These are phyloP conservation scores for Pyronema omphalodes DNA, from an alignment of 495 filamentous ascomycete genomes.

Conservation along the genomic window DNA sequence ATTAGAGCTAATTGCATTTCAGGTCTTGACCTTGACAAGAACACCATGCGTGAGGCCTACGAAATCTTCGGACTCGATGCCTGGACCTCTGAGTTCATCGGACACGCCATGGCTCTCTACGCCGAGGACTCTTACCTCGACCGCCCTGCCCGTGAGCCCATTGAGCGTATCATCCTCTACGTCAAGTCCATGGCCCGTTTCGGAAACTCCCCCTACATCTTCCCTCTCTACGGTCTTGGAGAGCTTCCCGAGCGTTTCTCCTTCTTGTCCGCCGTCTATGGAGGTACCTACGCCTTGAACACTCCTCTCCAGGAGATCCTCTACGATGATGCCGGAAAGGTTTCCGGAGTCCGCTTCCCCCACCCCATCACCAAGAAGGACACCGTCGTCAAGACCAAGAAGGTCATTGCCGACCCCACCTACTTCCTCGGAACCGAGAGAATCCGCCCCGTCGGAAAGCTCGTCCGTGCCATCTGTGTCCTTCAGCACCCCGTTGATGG, in stretches of 20 bases:
- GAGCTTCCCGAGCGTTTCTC: slow-evolving; percentile 98
- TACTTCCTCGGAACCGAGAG: slow-evolving; percentile 68
- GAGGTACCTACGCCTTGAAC: slow-evolving; percentile 98
- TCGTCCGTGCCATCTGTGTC: slow-evolving; percentile 93
- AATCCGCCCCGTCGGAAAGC: slow-evolving; percentile 66
- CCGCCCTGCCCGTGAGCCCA: slow-evolving; percentile 57
- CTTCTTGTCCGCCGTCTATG: slow-evolving; percentile 91
- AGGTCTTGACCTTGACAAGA: slow-evolving; percentile 64
- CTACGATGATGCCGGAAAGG: slow-evolving; percentile 63
- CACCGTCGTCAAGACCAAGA: slow-evolving; percentile 87
- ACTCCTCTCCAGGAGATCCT: slow-evolving; percentile 76
- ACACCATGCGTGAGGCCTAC: slow-evolving; percentile 92
- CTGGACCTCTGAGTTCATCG: slow-evolving; percentile 87
- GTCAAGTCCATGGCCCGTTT: slow-evolving; percentile 96
- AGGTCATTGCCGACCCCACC: slow-evolving; percentile 88
- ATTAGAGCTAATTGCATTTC: slow-evolving; percentile 7
- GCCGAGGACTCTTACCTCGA: slow-evolving; percentile 72
- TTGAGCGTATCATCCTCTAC: slow-evolving; percentile 86
- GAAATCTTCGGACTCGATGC: slow-evolving; percentile 90
- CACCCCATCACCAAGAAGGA: slow-evolving; percentile 83
- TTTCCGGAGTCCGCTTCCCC: slow-evolving; percentile 59
- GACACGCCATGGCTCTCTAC: slow-evolving; percentile 96
- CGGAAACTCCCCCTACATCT: slow-evolving; percentile 98
- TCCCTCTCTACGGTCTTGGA: slow-evolving; percentile 91
- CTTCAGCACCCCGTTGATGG: slow-evolving; percentile 78